Conservation (phyloP, 768 basidiomycete genomes). For the Suillus ampliporus region DNA sequence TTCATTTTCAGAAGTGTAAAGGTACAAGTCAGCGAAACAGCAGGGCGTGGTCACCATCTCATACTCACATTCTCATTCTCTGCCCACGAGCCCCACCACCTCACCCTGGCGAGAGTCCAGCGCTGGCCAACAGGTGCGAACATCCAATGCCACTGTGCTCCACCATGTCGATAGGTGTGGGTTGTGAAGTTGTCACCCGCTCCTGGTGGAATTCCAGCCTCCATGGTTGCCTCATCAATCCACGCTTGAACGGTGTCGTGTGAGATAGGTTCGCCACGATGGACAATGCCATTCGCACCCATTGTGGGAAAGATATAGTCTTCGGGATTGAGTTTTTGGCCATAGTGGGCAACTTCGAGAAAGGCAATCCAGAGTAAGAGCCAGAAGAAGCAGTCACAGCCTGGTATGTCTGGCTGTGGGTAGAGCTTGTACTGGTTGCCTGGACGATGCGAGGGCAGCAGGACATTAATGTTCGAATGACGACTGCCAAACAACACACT, state of each 20-base stretch:
- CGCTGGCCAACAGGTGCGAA: slow-evolving; percentile 38
- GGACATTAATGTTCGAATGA: neutral
- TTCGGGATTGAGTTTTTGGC: slow-evolving; percentile 16
- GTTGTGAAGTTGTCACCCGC: slow-evolving; percentile 26
- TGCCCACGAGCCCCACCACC: slow-evolving; percentile 46
- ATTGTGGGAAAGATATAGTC: slow-evolving; percentile 38
- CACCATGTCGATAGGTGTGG: slow-evolving; percentile 34
- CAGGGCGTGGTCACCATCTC: no score
- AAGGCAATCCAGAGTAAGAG: slow-evolving; percentile 11
- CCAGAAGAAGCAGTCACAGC: slow-evolving; percentile 7
- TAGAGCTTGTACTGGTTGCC: slow-evolving; percentile 10
- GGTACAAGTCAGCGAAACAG: no score
- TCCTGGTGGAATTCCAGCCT: neutral
- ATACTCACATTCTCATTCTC: slow-evolving; percentile 8
- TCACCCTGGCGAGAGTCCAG: slow-evolving; percentile 41
- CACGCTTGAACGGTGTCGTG: slow-evolving; percentile 33
- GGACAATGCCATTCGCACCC: slow-evolving; percentile 25
- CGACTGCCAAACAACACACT: no score
- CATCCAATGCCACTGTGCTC: slow-evolving; percentile 36
- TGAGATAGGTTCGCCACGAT: slow-evolving; percentile 28
- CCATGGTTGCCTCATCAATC: slow-evolving; percentile 30
- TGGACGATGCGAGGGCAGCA: neutral
- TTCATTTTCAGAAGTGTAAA: no score
- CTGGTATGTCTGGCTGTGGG: slow-evolving; percentile 27
- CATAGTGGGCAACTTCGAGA: slow-evolving; percentile 2